Conservation (phyloP, 2,329 filamentous ascomycete species). For the Furcasterigmium sp. region DNA sequence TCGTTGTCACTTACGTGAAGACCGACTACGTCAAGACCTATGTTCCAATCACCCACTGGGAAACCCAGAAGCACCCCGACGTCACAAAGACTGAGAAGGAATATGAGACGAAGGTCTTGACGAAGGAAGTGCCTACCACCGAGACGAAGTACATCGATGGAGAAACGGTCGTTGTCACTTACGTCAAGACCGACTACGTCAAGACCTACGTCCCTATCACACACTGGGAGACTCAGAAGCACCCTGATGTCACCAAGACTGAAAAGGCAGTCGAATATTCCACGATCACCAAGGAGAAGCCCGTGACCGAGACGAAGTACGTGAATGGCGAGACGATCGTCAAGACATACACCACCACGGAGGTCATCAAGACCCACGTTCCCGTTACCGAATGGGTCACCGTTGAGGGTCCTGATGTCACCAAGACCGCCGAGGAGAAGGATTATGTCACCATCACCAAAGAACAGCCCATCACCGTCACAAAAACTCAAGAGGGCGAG, state of each 20-base stretch:
- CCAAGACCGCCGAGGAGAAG: slow-evolving; percentile 28
- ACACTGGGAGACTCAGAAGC: slow-evolving; percentile 25
- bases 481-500: slow-evolving; percentile 27
- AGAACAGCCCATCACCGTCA: slow-evolving; percentile 23
- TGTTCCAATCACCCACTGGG: slow-evolving; percentile 24
- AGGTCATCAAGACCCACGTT: slow-evolving; percentile 22
- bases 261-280: slow-evolving; percentile 30
- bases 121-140: slow-evolving; percentile 22
- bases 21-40: slow-evolving; percentile 25
- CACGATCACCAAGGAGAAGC: slow-evolving; percentile 39
- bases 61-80: slow-evolving; percentile 26
- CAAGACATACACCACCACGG: slow-evolving; percentile 25
- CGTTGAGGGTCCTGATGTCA: slow-evolving; percentile 27
- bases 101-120: slow-evolving; percentile 35
- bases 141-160: slow-evolving; percentile 38
- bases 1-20: slow-evolving; percentile 26
- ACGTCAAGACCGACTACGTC: slow-evolving; percentile 23
- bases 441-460: slow-evolving; percentile 37
- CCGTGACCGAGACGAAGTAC: slow-evolving; percentile 38
- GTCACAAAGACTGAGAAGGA: slow-evolving; percentile 30
- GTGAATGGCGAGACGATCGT: slow-evolving; percentile 33
- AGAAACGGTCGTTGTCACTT: slow-evolving; percentile 28
- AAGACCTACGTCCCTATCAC: slow-evolving; percentile 25
- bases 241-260: slow-evolving; percentile 29
- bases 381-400: slow-evolving; percentile 27